phyloP scores from a whole-genome alignment of 495 filamentous ascomycete genomes.

The Penicillium longicatenatum region DNA sequence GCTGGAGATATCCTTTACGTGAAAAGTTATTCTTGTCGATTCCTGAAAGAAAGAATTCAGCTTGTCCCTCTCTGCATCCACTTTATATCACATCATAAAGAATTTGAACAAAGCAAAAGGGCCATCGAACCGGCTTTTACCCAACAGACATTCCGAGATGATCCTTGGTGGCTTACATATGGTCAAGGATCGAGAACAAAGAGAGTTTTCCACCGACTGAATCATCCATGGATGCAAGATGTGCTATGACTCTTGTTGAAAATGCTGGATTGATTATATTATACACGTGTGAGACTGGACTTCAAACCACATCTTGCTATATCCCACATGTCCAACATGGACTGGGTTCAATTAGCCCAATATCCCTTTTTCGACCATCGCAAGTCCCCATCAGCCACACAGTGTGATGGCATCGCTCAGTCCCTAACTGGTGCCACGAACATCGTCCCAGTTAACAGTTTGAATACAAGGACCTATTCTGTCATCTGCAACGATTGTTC shows the following conservation, averaged over 20 bases:
- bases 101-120: not conserved
- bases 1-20: too few relatives aligned
- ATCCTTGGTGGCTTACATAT: not conserved
- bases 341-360: conserved; percentile 2
- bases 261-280: not conserved
- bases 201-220: not conserved
- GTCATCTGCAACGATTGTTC: conserved; percentile 6
- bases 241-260: too few relatives aligned
- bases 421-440: conserved; percentile 3
- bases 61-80: not conserved
- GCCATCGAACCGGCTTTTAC: not conserved
- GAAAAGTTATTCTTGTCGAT: too few relatives aligned
- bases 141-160: not conserved
- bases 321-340: not conserved
- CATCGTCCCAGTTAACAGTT: conserved; percentile 1
- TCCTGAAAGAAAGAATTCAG: too few relatives aligned
- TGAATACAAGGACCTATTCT: not conserved
- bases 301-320: not conserved
- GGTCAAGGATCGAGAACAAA: not conserved
- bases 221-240: not conserved
- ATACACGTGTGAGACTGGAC: not conserved
- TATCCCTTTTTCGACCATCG: conserved; percentile 5
- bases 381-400: conserved; percentile 2
- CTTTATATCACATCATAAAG: not conserved
- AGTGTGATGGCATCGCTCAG: conserved; percentile 2